phyloP scores from a whole-genome alignment of 2,329 filamentous ascomycete species.

The Aspergillus phoenicis region DNA sequence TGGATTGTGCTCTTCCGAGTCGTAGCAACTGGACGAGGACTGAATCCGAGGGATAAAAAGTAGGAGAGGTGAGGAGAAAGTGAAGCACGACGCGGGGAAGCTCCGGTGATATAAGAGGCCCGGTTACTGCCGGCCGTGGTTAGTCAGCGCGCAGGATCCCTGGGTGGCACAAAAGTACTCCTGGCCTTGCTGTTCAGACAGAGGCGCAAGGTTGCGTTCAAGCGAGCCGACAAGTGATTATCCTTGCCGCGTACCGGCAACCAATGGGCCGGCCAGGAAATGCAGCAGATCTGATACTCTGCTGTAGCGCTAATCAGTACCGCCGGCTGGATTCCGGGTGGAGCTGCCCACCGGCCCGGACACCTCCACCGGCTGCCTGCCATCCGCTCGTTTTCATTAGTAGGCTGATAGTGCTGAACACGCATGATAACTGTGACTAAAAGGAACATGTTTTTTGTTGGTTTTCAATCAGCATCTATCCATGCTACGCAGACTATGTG shows the following conservation, averaged over 20 bases:
- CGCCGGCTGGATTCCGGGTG: slow-evolving; percentile 1
- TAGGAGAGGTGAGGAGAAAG: slow-evolving; percentile 10
- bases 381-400: not conserved
- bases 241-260: not conserved
- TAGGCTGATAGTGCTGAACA: not conserved
- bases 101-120: slow-evolving; percentile 18
- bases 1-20: slow-evolving; percentile 13
- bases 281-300: too few relatives aligned
- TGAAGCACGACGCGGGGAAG: slow-evolving; percentile 30
- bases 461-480: too few relatives aligned
- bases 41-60: slow-evolving; percentile 9
- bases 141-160: slow-evolving; percentile 8
- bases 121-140: slow-evolving; percentile 12
- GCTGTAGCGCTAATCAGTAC: not conserved
- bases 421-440: not conserved
- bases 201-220: not conserved
- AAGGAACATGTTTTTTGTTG: not conserved
- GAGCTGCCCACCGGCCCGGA: not conserved
- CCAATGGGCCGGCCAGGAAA: not conserved
- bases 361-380: not conserved
- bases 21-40: not conserved
- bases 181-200: not conserved
- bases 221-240: not conserved
- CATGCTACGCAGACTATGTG: too few relatives aligned
- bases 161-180: not conserved